Evolutionary conservation across 495 filamentous ascomycete species (phyloP).

Genomic region (Penicillium maclennaniae): DNA sequence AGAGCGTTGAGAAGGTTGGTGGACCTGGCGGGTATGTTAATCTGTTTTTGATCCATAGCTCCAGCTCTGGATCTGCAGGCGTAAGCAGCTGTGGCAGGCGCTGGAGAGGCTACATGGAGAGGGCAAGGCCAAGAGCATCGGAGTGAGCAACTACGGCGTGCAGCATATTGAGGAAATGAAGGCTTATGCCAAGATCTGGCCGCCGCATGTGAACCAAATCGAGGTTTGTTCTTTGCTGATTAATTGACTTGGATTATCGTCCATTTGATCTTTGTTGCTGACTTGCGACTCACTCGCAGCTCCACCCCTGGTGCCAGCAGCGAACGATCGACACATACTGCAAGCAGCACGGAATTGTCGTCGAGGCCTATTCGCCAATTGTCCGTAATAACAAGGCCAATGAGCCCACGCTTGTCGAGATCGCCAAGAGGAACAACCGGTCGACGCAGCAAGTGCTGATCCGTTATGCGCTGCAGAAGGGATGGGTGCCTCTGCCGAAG

Average conservation of each 20-base stretch:
- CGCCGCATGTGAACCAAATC: constrained; percentile 68
- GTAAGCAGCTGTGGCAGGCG: constrained; percentile 62
- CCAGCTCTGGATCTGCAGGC: constrained; percentile 49
- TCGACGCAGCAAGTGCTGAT: constrained; percentile 52
- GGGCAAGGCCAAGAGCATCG: constrained; percentile 58
- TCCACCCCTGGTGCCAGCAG: constrained; percentile 68
- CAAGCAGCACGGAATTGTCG: constrained; percentile 54
- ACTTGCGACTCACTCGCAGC: constrained; percentile 28
- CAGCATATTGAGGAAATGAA: constrained; percentile 60
- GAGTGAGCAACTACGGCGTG: constrained; percentile 68
- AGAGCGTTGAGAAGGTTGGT: constrained; percentile 58
- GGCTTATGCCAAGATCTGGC: constrained; percentile 56
- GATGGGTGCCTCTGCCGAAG: constrained; percentile 72
- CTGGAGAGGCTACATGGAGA: constrained; percentile 57
- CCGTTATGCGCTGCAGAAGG: constrained; percentile 61
- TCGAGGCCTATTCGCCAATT: constrained; percentile 65
- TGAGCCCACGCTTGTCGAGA: constrained; percentile 47
- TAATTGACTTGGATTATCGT: neutral
- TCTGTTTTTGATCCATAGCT: constrained; percentile 65
- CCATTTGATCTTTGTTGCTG: neutral
- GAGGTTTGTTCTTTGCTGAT: constrained; percentile 41
- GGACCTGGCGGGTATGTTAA: constrained; percentile 64
- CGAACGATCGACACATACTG: constrained; percentile 58
- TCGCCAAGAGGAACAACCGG: constrained; percentile 52
- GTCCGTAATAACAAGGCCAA: constrained; percentile 59